These are phyloP conservation scores for Naematelia aurantialba DNA, from an alignment of 768 basidiomycete genomes.

Conservation along the genomic window DNA sequence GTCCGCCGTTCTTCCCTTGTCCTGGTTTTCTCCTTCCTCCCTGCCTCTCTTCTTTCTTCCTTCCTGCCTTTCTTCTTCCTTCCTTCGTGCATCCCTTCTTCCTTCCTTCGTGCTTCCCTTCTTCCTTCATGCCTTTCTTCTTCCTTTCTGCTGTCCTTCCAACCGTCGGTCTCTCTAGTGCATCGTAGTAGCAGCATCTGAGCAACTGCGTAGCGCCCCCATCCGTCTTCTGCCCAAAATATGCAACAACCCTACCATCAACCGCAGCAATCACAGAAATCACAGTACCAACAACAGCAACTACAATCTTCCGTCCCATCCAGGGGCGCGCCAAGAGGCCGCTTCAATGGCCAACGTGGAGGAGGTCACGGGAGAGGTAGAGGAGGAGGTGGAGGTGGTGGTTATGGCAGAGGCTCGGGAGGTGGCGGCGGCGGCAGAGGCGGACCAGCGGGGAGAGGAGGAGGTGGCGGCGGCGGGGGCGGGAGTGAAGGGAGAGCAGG, in stretches of 20 bases:
- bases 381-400: constrained; percentile 6
- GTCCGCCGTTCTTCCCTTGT: no score
- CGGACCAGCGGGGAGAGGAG: constrained; percentile 16
- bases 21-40: neutral
- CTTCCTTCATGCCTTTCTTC: neutral
- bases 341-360: neutral
- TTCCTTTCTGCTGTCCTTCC: no score
- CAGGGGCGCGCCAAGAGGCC: constrained; percentile 4
- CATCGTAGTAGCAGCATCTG: no score
- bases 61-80: no score
- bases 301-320: neutral
- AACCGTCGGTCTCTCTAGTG: no score
- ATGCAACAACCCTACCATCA: neutral
- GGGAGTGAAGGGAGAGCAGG: neutral
- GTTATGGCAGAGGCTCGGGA: no score
- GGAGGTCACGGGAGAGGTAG: constrained; percentile 4
- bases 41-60: neutral
- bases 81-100: no score
- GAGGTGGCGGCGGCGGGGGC: constrained; percentile 2
- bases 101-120: neutral
- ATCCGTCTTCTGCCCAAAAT: neutral
- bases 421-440: neutral
- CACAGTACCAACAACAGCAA: neutral
- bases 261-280: neutral
- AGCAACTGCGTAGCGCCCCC: constrained; percentile 1